phyloP scores from a whole-genome alignment of 2,329 filamentous ascomycete species.

The Sporothrix curviconia region DNA sequence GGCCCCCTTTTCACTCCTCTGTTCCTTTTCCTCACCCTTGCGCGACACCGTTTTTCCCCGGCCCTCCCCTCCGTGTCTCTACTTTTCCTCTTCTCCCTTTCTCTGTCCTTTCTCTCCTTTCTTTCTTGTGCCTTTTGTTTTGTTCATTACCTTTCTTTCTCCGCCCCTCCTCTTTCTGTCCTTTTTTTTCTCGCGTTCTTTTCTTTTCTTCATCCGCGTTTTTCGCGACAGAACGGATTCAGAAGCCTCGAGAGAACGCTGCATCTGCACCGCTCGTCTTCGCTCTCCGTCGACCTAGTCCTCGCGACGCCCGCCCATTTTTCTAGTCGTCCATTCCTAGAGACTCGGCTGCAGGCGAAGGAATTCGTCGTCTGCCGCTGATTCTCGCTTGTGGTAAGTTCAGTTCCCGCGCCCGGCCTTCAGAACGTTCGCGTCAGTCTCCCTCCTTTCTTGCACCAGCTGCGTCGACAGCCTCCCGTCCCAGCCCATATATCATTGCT shows the following conservation, averaged over 20 bases:
- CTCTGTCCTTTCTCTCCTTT: not conserved
- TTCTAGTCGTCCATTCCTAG: constrained; percentile 4
- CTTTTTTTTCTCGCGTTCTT: not conserved
- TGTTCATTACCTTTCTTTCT: not conserved
- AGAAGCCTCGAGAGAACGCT: no score
- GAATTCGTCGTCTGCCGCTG: constrained; percentile 19
- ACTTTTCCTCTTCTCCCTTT: not conserved
- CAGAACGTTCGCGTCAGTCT: not conserved
- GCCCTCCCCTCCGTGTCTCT: not conserved
- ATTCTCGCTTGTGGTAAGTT: constrained; percentile 19
- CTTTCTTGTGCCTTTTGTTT: not conserved
- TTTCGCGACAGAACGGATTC: not conserved
- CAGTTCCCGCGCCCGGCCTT: not conserved
- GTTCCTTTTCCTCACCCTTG: not conserved
- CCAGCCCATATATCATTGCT: not conserved
- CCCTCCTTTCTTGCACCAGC: not conserved
- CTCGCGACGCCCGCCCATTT: not conserved
- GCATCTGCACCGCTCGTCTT: no score
- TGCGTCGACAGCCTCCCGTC: not conserved
- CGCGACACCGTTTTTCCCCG: not conserved
- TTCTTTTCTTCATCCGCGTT: not conserved
- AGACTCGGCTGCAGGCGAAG: constrained; percentile 20
- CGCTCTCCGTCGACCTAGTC: not conserved
- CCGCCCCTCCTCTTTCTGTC: not conserved
- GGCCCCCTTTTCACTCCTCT: not conserved